These are phyloP conservation scores for Calonectria naviculata DNA, from an alignment of 2,329 filamentous ascomycete genomes.

Conservation along the genomic window DNA sequence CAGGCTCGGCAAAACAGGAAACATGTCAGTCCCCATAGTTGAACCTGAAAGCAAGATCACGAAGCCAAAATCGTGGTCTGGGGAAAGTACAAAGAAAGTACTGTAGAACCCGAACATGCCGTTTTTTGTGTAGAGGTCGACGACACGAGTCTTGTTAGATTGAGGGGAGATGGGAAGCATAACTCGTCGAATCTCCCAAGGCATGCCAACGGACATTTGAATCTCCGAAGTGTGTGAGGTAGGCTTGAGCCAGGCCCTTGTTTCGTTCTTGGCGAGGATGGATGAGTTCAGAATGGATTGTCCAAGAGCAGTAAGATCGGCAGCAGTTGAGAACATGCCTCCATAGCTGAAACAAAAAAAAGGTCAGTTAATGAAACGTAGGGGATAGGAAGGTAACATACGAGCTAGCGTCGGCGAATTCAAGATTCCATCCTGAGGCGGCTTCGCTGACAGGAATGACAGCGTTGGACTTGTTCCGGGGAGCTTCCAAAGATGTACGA, in stretches of 20 bases:
- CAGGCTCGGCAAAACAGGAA: neutral
- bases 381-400: neutral
- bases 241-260: neutral
- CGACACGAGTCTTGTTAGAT: constrained; percentile 46
- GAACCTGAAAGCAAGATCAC: constrained; percentile 28
- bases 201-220: neutral
- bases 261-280: neutral
- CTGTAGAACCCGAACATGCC: constrained; percentile 53
- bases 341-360: neutral
- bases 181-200: neutral
- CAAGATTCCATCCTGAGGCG: neutral
- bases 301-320: neutral
- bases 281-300: neutral
- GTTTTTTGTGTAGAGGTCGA: constrained; percentile 58
- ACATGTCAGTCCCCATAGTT: neutral
- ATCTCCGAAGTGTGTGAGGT: neutral
- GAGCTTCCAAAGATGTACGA: neutral
- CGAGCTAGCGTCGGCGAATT: neutral
- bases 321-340: neutral
- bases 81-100: constrained; percentile 51
- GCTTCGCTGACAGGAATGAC: neutral
- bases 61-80: constrained; percentile 52
- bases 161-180: constrained; percentile 1
- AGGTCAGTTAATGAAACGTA: neutral
- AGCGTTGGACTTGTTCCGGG: neutral